Evolutionary conservation across 164 flowering plant species (phyloP).

Genomic region (Akebia trifoliata): DNA sequence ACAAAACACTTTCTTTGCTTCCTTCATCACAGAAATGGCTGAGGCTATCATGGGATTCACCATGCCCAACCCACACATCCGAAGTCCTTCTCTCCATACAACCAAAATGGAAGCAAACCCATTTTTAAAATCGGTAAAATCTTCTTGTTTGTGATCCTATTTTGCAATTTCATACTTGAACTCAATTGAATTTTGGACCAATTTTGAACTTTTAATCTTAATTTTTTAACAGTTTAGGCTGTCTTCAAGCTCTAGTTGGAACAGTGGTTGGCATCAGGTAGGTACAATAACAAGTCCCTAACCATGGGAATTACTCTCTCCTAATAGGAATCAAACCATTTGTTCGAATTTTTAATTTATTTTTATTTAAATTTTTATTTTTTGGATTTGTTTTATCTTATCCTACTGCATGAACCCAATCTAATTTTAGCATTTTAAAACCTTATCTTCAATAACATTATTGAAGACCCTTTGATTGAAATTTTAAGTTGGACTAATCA

Average conservation of each 20-base stretch:
- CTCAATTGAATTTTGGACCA: background rate
- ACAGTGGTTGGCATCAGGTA: constrained; percentile 31
- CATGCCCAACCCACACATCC: constrained; percentile 27
- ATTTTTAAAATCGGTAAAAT: constrained; percentile 25
- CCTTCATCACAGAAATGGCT: constrained; percentile 33
- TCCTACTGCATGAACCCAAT: no score
- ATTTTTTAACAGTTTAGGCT: constrained; percentile 45
- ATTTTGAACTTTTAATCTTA: background rate
- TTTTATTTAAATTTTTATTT: no score
- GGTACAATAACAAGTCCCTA: background rate
- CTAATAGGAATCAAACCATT: background rate
- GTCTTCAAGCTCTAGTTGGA: constrained; percentile 29
- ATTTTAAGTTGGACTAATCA: no score
- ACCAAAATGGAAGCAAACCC: constrained; percentile 27
- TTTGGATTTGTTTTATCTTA: no score
- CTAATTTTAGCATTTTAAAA: no score
- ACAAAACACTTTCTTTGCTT: background rate
- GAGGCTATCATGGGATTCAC: constrained; percentile 52
- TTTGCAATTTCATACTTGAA: background rate
- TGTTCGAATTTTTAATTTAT: background rate
- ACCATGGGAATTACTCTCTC: background rate
- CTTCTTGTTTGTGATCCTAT: background rate
- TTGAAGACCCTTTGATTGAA: no score
- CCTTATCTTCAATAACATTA: no score
- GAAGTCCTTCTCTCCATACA: constrained; percentile 16